Evolutionary conservation across 345 rosid species (phyloP), one percentile per base, ranked within the genome.

Genomic region (Pugionium dolabratum): DNA sequence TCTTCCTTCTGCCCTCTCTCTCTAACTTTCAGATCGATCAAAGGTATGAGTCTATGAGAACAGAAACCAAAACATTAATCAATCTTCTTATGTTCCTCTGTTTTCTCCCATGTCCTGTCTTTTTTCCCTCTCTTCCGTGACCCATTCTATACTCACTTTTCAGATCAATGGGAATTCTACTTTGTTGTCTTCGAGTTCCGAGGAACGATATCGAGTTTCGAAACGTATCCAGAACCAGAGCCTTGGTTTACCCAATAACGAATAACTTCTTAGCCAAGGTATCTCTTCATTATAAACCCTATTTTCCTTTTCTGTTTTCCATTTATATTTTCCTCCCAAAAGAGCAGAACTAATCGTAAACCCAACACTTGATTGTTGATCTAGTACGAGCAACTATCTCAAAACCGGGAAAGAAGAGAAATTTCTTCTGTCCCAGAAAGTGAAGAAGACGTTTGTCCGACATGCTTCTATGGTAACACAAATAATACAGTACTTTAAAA

Each of bases 381-480:
- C 9, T 39, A 72, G 70, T 49, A 5, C 56, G 40, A 72, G 10
- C 39, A 56, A 64, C 28, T 72, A 49, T 64, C 40, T 56, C 45
- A 34, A 56, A 52, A 40, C 59, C 6, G 29, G 0, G 43, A 59
- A 66, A 43, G 62, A 50, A 35, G n/a, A 7, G 46, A 53, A 30
- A 4, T 35, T 30, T 42, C 40, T 1, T 27, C 47, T 7, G 54
- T 46, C 0, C 30, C 39, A 0, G 45, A 63, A 0, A 8, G 54
- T 28, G 79, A 80, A 4, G 82, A 84, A 8, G 79, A 84, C 54
- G 60, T 59, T 54, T 81, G 85, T 61, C 80, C 84, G 9, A 80
- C 74, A 44, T 84, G 85, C 62, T 82, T 84, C 8, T 78, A 79
- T 79, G 85, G 88, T 78, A 75, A 53, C 52, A 5, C 44, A 64